Base-by-base conservation (phyloP, 2,329 filamentous ascomycete genomes). In the Diaporthe batatas region DNA sequence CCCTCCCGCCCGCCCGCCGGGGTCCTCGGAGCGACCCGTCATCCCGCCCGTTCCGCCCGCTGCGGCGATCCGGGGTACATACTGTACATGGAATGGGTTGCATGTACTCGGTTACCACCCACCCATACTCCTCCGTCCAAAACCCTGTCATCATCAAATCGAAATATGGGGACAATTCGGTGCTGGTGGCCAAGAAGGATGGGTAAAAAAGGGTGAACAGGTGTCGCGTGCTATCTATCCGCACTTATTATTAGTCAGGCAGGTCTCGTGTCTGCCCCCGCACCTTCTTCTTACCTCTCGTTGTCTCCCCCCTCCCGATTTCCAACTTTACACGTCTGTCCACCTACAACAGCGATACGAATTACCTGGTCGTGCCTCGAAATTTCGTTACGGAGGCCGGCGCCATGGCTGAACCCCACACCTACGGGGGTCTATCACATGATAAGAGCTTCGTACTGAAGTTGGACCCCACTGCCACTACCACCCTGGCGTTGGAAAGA, bases 21-120 rank as follows among this genome's bases (percentile, higher is more conserved):
- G 32, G 21, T 36, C 14, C 39, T 39, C 62, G 62, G 62, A 67
- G 47, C 47, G 62, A 67, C 62, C 62, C 62, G 47, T 53, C 21
- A 29, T 18, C 62, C 62, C 62, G 62, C 32, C 44, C 47, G n/a
- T 34, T 49, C 62, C 62, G 47, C 47, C 7, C 29, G 59, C 59
- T 36, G 29, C 34, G 39, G 39, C 62, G 62, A 67, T 67, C 62
- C 32, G 62, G 62, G 39, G 39, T 42, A 42, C 39, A 3, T 14
- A 6, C 5, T 6, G 8, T 36, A 12, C 39, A 42, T 14, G 16
- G 14, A 14, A 6, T 42, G 39, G 39, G 14, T 42, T 42, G 39
- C 39, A 42, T 18, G 12, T 18, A 14, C 16, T 36, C 1, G 34
- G 11, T 36, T 42, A 39, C 58, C 58, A 11, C 23, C 25, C 58